Base-by-base conservation (phyloP, 768 basidiomycete genomes). In the Mycena epipterygia region DNA sequence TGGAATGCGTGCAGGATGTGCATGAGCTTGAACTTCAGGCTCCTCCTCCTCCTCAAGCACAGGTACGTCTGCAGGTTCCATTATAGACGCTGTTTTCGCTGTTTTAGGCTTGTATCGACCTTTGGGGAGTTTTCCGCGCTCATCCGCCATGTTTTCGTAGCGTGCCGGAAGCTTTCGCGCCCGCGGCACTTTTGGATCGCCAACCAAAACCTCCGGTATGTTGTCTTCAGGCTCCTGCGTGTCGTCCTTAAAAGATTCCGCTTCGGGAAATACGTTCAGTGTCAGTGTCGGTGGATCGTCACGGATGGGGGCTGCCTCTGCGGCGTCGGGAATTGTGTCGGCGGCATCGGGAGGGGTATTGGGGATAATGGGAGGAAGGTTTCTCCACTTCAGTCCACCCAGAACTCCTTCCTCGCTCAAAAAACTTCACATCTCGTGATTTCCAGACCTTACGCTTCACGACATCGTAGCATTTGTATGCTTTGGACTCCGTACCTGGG, bases 31-130 rank as follows among this genome's bases (percentile, higher is more conserved):
- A 21, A 32, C 30, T 12, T 55, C 44, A 6, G 5, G 44, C 53
- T 55, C 53, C 53, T 55, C 53, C 53, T 55, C 53, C 53, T 55
- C 53, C 58, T 60, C 58, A 60, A 46, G 58, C 42, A 5, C 42
- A 41, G 29, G 41, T 46, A 16, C 58, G 30, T 48, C 33, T 23
- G 42, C 32, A 6, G 25, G 23, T 51, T 29, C 32, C 35, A 25
- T 30, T 12, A n/a, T n/a, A n/a, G 46, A 14, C 25, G 16, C 21
- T 17, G 12, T 16, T 33, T 61, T 35, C 25, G 16, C 21, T 17
- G 12, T 16, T 33, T 61, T 35, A 32, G 14, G 32, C 27, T 61
- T 35, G 16, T 62, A 62, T 19, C 60, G 60, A 35, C 60, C 60
- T 21, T 62, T 62, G 6, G 60, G 60, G 6, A 62, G 48, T 1